Evolutionary conservation across 2,329 filamentous ascomycete species (phyloP).

Genomic region (Monilinia aucupariae): DNA sequence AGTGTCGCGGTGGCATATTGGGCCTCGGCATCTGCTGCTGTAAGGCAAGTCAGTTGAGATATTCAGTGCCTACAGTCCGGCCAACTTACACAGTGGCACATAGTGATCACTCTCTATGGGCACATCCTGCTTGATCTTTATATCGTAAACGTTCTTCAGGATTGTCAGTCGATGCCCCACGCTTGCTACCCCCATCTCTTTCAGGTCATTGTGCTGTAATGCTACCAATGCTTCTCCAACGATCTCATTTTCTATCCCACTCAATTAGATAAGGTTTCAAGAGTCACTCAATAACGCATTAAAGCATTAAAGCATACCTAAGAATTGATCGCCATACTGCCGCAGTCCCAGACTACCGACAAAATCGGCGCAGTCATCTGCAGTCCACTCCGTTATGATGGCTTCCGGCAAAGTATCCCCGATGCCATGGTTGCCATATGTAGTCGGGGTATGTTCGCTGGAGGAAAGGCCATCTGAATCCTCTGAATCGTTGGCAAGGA

Average conservation of each 20-base stretch:
- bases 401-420: slow-evolving; percentile 66
- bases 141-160: slow-evolving; percentile 91
- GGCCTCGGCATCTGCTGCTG: slow-evolving; percentile 83
- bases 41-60: slow-evolving; percentile 24
- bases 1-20: slow-evolving; percentile 84
- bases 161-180: slow-evolving; percentile 93
- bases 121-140: slow-evolving; percentile 90
- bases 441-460: slow-evolving; percentile 71
- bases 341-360: slow-evolving; percentile 71
- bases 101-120: slow-evolving; percentile 91
- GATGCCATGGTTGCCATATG: slow-evolving; percentile 61
- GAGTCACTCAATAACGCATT: not conserved
- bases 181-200: slow-evolving; percentile 88
- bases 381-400: slow-evolving; percentile 73
- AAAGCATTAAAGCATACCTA: slow-evolving; percentile 54
- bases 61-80: not conserved
- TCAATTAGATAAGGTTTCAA: slow-evolving; percentile 9
- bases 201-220: slow-evolving; percentile 85
- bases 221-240: slow-evolving; percentile 86
- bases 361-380: slow-evolving; percentile 87
- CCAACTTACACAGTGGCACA: slow-evolving; percentile 73
- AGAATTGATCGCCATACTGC: slow-evolving; percentile 77
- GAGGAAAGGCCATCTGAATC: slow-evolving; percentile 65
- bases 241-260: slow-evolving; percentile 75
- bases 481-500: slow-evolving; percentile 59